Conservation (phyloP, 768 basidiomycete species). For the Tylopilus cervinicoccineus region DNA sequence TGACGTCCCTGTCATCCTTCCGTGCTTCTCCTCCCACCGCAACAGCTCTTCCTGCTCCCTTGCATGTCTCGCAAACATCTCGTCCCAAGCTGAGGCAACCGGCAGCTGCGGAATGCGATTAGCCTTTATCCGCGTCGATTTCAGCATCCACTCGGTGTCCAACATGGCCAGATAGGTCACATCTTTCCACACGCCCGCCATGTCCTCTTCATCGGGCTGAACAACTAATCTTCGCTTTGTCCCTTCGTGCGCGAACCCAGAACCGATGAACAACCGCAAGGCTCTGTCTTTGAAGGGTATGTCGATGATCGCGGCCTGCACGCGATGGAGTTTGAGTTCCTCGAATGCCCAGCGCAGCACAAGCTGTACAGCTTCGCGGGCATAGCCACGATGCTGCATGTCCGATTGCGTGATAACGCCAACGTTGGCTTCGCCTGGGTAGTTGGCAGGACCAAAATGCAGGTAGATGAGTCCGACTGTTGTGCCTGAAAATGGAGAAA, state of each 20-base stretch:
- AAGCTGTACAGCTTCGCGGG: slow-evolving; percentile 41
- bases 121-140: slow-evolving; percentile 18
- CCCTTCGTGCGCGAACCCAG: slow-evolving; percentile 61
- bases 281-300: slow-evolving; percentile 40
- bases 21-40: slow-evolving; percentile 43
- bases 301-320: slow-evolving; percentile 42
- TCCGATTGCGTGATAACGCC: slow-evolving; percentile 46
- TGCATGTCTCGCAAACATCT: slow-evolving; percentile 54
- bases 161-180: slow-evolving; percentile 57
- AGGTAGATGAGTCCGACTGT: slow-evolving; percentile 28
- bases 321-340: slow-evolving; percentile 32
- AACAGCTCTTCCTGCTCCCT: slow-evolving; percentile 54
- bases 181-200: slow-evolving; percentile 51
- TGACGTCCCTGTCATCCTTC: slow-evolving; percentile 28
- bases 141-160: slow-evolving; percentile 56
- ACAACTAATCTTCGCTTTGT: slow-evolving; percentile 52
- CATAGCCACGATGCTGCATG: slow-evolving; percentile 41
- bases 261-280: slow-evolving; percentile 44
- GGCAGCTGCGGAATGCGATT: slow-evolving; percentile 12
- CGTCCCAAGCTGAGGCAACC: slow-evolving; percentile 54
- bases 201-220: slow-evolving; percentile 34
- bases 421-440: slow-evolving; percentile 46
- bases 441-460: slow-evolving; percentile 14
- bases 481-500: background rate
- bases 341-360: slow-evolving; percentile 45